These are phyloP conservation scores for Pseudozyma tsukubaensis DNA, from an alignment of 1,284 basidiomycete genomes.

Conservation along the genomic window DNA sequence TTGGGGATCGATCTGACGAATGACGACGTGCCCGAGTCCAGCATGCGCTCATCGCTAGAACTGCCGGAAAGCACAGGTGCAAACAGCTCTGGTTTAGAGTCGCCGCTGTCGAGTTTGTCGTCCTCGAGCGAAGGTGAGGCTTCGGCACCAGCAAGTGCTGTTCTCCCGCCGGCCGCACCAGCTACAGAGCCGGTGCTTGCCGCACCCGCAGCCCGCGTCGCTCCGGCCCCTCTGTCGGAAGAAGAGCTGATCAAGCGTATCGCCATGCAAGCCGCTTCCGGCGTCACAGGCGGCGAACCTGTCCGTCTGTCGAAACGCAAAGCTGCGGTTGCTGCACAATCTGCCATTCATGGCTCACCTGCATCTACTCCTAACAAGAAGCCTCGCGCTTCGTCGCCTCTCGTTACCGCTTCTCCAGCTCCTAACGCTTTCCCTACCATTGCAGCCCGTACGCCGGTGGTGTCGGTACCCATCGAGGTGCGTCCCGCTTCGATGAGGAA, in stretches of 20 bases:
- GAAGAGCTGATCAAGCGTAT: constrained; percentile 37
- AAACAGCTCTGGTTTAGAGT: constrained; percentile 4
- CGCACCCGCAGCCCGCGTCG: background rate
- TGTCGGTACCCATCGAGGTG: constrained; percentile 2
- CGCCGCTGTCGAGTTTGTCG: constrained; percentile 38
- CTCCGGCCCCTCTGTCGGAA: constrained; percentile 16
- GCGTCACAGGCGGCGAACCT: constrained; percentile 28
- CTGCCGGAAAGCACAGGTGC: constrained; percentile 3
- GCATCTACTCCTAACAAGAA: constrained; percentile 24
- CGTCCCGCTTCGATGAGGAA: constrained; percentile 4
- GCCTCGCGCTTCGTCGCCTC: constrained; percentile 19
- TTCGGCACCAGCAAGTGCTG: background rate
- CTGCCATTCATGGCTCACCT: constrained; percentile 27
- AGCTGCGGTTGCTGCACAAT: constrained; percentile 45
- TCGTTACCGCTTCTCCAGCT: background rate
- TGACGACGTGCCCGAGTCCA: constrained; percentile 50
- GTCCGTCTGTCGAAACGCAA: constrained; percentile 43
- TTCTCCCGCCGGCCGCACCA: background rate
- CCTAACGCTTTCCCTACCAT: background rate
- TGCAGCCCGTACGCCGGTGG: constrained; percentile 3
- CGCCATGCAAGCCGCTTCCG: constrained; percentile 28
- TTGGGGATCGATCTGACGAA: constrained; percentile 37
- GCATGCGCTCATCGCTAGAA: constrained; percentile 24
- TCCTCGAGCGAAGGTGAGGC: constrained; percentile 23
- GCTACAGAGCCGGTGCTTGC: background rate